Percentiles rank a stretch among this genome's conserved stretches.
Evolutionary conservation across 345 rosid species (phyloP).

Genomic region (Eucalyptus tenuipes): DNA sequence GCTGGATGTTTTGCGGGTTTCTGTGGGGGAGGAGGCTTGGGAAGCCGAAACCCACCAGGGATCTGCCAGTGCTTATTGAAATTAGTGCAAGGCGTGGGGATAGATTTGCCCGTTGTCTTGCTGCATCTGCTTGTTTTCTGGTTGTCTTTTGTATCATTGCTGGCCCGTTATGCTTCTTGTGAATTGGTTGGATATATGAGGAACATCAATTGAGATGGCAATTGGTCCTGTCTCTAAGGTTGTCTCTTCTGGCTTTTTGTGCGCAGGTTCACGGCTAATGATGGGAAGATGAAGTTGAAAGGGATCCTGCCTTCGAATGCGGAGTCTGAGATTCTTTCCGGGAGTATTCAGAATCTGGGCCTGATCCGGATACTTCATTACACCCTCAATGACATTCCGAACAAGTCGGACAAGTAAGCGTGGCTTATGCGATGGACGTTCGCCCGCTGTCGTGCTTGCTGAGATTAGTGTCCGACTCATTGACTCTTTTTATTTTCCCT

Average conservation of each 20-base stretch:
- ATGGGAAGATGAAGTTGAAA: constrained; percentile 57
- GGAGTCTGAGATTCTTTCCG: constrained; percentile 50
- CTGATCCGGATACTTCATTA: constrained; percentile 61
- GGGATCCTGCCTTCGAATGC: constrained; percentile 54
- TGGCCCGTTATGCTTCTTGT: background rate
- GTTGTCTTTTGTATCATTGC: background rate
- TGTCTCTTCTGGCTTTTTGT: background rate
- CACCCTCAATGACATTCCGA: constrained; percentile 74
- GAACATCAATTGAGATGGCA: background rate
- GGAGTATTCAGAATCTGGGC: constrained; percentile 64
- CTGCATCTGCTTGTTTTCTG: background rate
- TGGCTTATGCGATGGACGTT: background rate
- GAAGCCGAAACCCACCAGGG: background rate
- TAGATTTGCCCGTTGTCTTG: background rate
- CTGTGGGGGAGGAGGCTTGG: background rate
- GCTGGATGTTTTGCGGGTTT: accelerated
- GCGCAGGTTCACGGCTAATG: constrained; percentile 66
- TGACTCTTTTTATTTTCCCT: background rate
- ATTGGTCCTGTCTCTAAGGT: background rate
- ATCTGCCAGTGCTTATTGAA: background rate
- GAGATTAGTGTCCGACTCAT: background rate
- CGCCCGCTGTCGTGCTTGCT: too few species aligned
- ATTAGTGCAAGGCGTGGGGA: background rate
- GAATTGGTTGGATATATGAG: background rate
- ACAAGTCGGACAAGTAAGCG: constrained; percentile 62